Percentiles rank a stretch among this genome's conserved stretches.
Evolutionary conservation across 352 stramenopile species (phyloP).

Genomic region (Phytophthora pseudosyringae): DNA sequence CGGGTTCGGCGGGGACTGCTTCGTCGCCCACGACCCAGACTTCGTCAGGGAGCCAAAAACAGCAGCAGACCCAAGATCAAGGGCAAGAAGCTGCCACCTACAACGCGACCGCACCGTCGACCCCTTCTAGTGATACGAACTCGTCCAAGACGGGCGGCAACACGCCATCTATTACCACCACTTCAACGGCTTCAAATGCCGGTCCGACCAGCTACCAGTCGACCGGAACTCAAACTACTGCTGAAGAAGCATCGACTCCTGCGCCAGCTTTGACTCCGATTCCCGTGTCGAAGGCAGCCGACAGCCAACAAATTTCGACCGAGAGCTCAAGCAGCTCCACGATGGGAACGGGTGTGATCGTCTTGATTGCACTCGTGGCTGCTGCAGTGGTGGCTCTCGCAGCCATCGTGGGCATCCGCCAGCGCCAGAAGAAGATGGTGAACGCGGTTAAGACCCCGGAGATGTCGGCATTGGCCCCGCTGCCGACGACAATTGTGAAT

Average conservation of each 20-base stretch:
- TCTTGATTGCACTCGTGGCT: constrained; percentile 47
- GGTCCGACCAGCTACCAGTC: constrained; percentile 20
- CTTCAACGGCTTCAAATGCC: constrained; percentile 8
- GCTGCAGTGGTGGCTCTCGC: constrained; percentile 49
- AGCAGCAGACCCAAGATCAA: constrained; percentile 11
- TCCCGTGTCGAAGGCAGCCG: constrained; percentile 18
- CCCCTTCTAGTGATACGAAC: not conserved
- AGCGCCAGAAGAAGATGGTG: constrained; percentile 55
- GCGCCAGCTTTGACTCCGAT: not conserved
- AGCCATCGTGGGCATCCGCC: constrained; percentile 45
- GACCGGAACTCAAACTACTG: constrained; percentile 14
- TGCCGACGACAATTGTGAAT: constrained; percentile 30
- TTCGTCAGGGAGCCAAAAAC: constrained; percentile 1
- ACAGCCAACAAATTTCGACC: constrained; percentile 36
- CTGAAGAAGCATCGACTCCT: constrained; percentile 8
- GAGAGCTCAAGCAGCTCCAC: constrained; percentile 29
- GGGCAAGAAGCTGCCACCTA: constrained; percentile 11
- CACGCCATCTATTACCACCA: constrained; percentile 9
- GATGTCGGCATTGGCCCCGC: constrained; percentile 33
- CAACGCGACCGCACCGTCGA: constrained; percentile 19
- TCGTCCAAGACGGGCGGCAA: not conserved
- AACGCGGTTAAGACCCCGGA: constrained; percentile 51
- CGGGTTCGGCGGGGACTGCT: constrained; percentile 16
- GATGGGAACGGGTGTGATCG: constrained; percentile 39
- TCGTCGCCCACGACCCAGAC: constrained; percentile 20